Conservation (phyloP, 2,329 filamentous ascomycete species). For the Pestalotiopsis sp. region DNA sequence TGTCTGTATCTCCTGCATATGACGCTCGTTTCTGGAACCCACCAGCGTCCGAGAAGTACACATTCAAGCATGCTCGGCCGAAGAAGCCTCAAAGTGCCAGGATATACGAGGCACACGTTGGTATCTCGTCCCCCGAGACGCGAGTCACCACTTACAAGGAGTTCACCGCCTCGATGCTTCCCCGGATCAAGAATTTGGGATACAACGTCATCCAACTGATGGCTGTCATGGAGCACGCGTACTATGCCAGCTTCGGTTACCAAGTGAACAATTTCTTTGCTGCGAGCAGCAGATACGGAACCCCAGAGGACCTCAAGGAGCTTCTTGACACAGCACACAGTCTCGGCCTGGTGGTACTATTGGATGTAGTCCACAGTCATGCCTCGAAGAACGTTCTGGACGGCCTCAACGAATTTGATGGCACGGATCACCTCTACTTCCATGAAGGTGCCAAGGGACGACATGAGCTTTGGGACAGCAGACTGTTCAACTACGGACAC, state of each 20-base stretch:
- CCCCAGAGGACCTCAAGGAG: slow-evolving; percentile 94
- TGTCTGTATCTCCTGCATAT: slow-evolving; percentile 86
- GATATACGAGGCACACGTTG: slow-evolving; percentile 98
- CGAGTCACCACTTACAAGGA: slow-evolving; percentile 95
- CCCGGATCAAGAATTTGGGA: slow-evolving; percentile 84
- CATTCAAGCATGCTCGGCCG: slow-evolving; percentile 81
- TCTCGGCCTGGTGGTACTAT: slow-evolving; percentile 85
- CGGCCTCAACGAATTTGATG: slow-evolving; percentile 94
- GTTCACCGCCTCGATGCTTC: slow-evolving; percentile 90
- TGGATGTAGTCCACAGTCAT: slow-evolving; percentile 97
- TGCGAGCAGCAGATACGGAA: slow-evolving; percentile 91
- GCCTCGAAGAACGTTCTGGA: slow-evolving; percentile 97
- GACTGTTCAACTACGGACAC: slow-evolving; percentile 94
- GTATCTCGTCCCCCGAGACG: slow-evolving; percentile 90
- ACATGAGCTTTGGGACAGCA: slow-evolving; percentile 94
- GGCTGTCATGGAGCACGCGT: slow-evolving; percentile 99
- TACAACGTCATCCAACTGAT: slow-evolving; percentile 99
- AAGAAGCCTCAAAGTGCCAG: slow-evolving; percentile 84
- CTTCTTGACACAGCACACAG: slow-evolving; percentile 93
- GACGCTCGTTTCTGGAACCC: slow-evolving; percentile 98
- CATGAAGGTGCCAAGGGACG: slow-evolving; percentile 82
- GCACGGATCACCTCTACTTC: slow-evolving; percentile 94
- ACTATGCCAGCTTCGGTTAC: slow-evolving; percentile 98
- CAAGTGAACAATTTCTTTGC: slow-evolving; percentile 99
- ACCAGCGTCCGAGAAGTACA: slow-evolving; percentile 73